Evolutionary conservation across 2,329 filamentous ascomycete genomes (phyloP), one percentile per base, ranked within the genome.

Genomic region (Scorias spongiosa): DNA sequence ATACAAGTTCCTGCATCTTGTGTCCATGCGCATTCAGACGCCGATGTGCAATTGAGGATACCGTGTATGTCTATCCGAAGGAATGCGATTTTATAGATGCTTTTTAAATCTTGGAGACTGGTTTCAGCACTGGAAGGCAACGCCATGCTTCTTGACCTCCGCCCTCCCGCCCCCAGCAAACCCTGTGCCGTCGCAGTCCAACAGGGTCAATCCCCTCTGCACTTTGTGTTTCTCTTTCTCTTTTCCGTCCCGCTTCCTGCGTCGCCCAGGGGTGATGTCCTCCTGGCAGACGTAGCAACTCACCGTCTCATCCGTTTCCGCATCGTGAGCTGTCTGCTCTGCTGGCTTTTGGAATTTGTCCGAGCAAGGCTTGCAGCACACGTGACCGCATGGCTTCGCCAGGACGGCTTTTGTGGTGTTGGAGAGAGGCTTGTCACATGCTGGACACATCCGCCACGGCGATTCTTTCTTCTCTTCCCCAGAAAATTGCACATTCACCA

Each of bases 111-210:
- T 26, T 26, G 20, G 3, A 26, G 42, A 40, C 36, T 34, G 9
- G 32, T 34, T n/a, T 49, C 40, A 91, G 58, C 84, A 89, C 59
- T 93, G 84, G 61, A 94, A 94, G 0, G 80, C 81, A 14, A 93
- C 78, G 0, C 83, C 81, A 2, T 74, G 66, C 60, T 80, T 91
- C 63, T 83, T 82, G 12, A 93, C 86, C 54, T 84, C 75, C 57
- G 82, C 93, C 42, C 76, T 75, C 2, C 91, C 89, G n/a, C 81
- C 80, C 4, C 85, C 83, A 4, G 89, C 88, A 63, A 94, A 96
- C 0, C 89, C 89, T 0, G 89, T 96, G 0, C 89, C 89, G 54
- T 95, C 89, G 30, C 81, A 84, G 51, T 76, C 79, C 41, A 96
- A 74, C 56, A 83, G 77, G 2, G 95, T 80, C 29, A 95, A 58